Evolutionary conservation across 805 yeast genomes (phyloP).

Genomic region (Suhomyces prunicola): DNA sequence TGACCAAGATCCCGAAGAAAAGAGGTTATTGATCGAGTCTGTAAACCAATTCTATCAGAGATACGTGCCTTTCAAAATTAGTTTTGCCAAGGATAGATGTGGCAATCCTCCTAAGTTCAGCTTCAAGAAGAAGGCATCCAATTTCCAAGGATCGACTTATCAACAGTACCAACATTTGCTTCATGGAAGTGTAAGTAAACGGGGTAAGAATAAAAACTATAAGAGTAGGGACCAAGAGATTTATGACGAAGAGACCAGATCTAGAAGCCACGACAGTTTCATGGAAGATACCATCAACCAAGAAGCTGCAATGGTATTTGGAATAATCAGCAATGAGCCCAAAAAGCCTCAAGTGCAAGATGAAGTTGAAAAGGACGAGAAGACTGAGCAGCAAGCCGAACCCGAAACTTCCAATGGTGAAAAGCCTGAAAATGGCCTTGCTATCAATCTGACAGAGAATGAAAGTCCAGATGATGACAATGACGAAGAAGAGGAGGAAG

Average conservation of each 20-base stretch:
- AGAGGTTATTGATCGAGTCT: conserved; percentile 25
- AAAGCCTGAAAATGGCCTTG: not conserved
- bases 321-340: conserved; percentile 30
- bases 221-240: conserved; percentile 1
- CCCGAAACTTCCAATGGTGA: not conserved
- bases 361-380: not conserved
- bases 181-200: conserved; percentile 6
- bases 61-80: conserved; percentile 55
- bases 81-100: conserved; percentile 78
- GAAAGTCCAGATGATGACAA: conserved; percentile 7
- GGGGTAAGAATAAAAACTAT: not conserved
- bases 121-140: conserved; percentile 41
- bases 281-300: conserved; percentile 27
- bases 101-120: conserved; percentile 65
- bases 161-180: conserved; percentile 13
- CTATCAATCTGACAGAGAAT: not conserved
- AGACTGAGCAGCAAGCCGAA: conserved; percentile 3
- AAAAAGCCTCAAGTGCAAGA: not conserved
- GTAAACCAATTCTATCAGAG: conserved; percentile 34
- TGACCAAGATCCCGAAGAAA: conserved; percentile 31
- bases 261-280: conserved; percentile 9
- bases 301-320: conserved; percentile 44
- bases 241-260: conserved; percentile 9
- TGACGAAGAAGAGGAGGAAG: conserved; percentile 14
- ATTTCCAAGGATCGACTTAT: conserved; percentile 10